Conservation (phyloP, 1,139 yeast genomes). For the Torulaspora globosa region DNA sequence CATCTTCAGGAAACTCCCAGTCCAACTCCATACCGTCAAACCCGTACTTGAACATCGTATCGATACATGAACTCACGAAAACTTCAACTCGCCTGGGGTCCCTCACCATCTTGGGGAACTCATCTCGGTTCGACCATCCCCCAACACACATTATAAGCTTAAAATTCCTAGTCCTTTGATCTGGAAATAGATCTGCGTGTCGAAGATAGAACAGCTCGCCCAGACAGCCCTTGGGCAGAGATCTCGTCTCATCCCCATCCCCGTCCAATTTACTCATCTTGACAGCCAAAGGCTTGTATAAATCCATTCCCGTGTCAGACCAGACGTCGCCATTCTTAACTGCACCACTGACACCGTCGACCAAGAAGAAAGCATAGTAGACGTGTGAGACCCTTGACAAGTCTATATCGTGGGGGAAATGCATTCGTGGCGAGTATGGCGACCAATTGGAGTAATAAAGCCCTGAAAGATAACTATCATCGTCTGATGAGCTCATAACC, state of each 20-base stretch:
- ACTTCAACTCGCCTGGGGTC: conserved; percentile 39
- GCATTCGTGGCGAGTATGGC: conserved; percentile 55
- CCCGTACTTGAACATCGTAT: conserved; percentile 50
- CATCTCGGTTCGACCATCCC: conserved; percentile 70
- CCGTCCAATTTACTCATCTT: conserved; percentile 10
- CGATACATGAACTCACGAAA: conserved; percentile 52
- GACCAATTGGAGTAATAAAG: conserved; percentile 65
- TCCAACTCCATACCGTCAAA: conserved; percentile 92
- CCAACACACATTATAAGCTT: conserved; percentile 75
- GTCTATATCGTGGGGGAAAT: conserved; percentile 66
- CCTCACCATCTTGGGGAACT: conserved; percentile 48
- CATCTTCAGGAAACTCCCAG: conserved; percentile 79
- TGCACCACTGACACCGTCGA: conserved; percentile 52
- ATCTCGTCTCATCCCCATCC: conserved; percentile 3
- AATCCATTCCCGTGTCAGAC: conserved; percentile 57
- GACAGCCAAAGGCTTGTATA: conserved; percentile 25
- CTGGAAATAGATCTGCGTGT: conserved; percentile 15
- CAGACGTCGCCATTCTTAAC: conserved; percentile 58
- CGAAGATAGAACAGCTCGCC: conserved; percentile 56
- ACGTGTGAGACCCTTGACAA: conserved; percentile 55
- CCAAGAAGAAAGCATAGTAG: conserved; percentile 69
- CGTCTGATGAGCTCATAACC: neutral
- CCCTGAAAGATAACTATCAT: conserved; percentile 29
- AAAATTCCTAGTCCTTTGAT: conserved; percentile 43
- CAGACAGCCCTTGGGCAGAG: conserved; percentile 46